Base-by-base conservation (phyloP, 495 filamentous ascomycete genomes). In the Trichoderma parareesei region DNA sequence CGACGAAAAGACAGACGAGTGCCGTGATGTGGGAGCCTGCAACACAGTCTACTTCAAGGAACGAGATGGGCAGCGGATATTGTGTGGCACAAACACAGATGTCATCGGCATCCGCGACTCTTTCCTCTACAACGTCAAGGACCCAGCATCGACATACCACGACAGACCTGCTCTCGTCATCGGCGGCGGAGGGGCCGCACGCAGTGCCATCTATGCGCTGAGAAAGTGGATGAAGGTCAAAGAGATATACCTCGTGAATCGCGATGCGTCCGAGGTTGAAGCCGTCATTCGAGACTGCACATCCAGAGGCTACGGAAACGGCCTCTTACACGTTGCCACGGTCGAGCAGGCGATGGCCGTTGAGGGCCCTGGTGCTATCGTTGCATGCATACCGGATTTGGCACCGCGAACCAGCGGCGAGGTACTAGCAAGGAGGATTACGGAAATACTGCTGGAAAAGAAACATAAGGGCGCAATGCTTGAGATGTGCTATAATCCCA, bases 401-500 rank as follows among this genome's bases (percentile, higher is more conserved):
- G 77, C 81, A 38, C 89, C 89, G 5, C 78, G 79, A 71, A 85
- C 82, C 0, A 72, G 79, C 16, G 80, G 77, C 57, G 89, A 92
- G 78, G 77, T 79, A 57, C 68, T 73, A 38, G 78, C 84, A 57
- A 76, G 88, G 14, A 71, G 72, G 13, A 79, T 88, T 14, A 74
- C 84, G n/a, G 77, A 86, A 73, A 75, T 77, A 14, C 79, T 90
- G 69, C 69, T 88, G 55, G 41, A 70, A 62, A 74, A 76, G 75
- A 73, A 78, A 62, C 41, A 64, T 11, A 86, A 88, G 77, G 88
- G 88, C 10, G 83, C 83, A 8, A 85, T 92, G 44, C 73, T 90
- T 67, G 89, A 92, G 75, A 91, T 92, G 88, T 90, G 88, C 77
- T 91, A 92, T 71, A 87, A 90, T 70, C 88, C 88, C 1, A 75